These are phyloP conservation scores for Acanthamoeba triangularis DNA, from an alignment of 208 protist species.

Conservation along the genomic window DNA sequence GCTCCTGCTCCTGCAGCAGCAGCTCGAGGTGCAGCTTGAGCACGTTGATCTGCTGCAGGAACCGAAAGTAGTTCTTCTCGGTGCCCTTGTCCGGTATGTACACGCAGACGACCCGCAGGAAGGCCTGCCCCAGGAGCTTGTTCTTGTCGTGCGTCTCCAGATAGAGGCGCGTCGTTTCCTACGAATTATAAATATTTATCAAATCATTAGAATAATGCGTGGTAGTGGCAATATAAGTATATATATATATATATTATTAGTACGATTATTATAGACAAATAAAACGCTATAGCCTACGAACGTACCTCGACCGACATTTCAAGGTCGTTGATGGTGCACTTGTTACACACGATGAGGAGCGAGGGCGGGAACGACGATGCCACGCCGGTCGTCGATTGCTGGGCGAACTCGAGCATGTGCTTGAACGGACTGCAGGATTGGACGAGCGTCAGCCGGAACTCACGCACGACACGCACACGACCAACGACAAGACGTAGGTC, in stretches of 20 bases:
- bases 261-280: not conserved
- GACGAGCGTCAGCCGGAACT: not conserved
- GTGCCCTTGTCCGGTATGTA: slow-evolving; percentile 55
- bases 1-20: slow-evolving; percentile 50
- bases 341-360: slow-evolving; percentile 53
- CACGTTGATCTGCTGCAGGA: slow-evolving; percentile 52
- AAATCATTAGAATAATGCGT: too few relatives aligned
- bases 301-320: slow-evolving; percentile 56
- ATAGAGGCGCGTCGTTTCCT: slow-evolving; percentile 57
- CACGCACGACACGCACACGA: too few relatives aligned
- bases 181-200: too few relatives aligned
- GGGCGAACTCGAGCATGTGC: slow-evolving; percentile 55
- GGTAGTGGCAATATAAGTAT: too few relatives aligned
- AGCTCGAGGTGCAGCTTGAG: slow-evolving; percentile 64
- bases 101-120: slow-evolving; percentile 57
- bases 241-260: too few relatives aligned
- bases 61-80: slow-evolving; percentile 55
- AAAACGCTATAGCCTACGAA: not conserved
- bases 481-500: not conserved
- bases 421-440: slow-evolving; percentile 8
- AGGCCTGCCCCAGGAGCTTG: slow-evolving; percentile 36
- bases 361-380: slow-evolving; percentile 45
- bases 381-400: slow-evolving; percentile 40
- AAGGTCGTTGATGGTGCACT: slow-evolving; percentile 49
- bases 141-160: slow-evolving; percentile 62